Evolutionary conservation across 2,329 filamentous ascomycete genomes (phyloP), one percentile per base, ranked within the genome.

Genomic region (Colletotrichum kahawae): DNA sequence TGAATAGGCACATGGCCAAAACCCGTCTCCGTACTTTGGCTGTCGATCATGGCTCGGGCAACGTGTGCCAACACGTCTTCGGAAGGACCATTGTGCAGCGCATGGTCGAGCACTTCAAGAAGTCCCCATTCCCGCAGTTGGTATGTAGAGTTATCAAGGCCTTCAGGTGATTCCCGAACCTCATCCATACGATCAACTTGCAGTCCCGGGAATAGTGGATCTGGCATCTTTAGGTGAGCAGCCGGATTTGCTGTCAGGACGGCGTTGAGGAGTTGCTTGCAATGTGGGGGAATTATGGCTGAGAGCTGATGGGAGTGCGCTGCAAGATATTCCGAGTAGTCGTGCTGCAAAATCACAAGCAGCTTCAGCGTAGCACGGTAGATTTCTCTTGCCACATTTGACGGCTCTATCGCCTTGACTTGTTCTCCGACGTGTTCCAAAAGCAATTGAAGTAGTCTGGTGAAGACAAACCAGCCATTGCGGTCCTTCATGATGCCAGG

Each of bases 241-340:
- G 90, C 91, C 29, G 94, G 95, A 77, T 92, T 94, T 9, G 96
- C 95, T 77, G 94, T 94, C 76, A 98, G 89, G 68, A 99, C 92
- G 70, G 98, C 89, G 81, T 98, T 98, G 78, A 96, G 92, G 67
- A 98, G 88, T 83, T 98, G 97, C 18, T 93, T 93, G 84, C 95
- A 97, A 80, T 97, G 94, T 66, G 92, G 91, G 2, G 96, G 95
- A 73, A 98, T 93, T 80, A 92, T 92, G 79, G 94, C 93, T 85
- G 93, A 95, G 67, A 99, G 91, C 78, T 92, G 91, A 78, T 95
- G 92, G 81, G 98, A 95, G 82, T 98, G 95, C 79, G 96, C 95
- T 7, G 95, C 94, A 56, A 99, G 86, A 83, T 98, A 99, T 71
- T 98, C 95, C 0, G 96, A 94, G 84, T 95, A 98, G 83, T 99